phyloP scores from a whole-genome alignment of 2,329 filamentous ascomycete species.

The Huntiella moniliformis region DNA sequence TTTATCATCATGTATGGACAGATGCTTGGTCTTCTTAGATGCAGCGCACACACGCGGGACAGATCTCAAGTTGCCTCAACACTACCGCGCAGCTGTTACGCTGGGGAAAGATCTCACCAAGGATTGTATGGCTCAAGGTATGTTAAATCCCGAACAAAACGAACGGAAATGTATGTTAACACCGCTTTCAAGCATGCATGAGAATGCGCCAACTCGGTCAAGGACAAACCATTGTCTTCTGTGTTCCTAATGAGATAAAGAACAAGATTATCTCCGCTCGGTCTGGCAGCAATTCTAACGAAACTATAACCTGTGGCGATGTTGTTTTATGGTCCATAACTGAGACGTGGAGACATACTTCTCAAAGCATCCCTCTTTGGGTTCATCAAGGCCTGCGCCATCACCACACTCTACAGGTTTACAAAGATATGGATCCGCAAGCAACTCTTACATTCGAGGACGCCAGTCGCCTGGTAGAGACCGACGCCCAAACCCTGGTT shows the following conservation, averaged over 20 bases:
- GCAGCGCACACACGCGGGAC: slow-evolving; percentile 53
- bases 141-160: background rate
- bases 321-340: slow-evolving; percentile 40
- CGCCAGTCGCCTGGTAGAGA: slow-evolving; percentile 31
- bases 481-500: slow-evolving; percentile 33
- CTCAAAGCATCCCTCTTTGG: slow-evolving; percentile 38
- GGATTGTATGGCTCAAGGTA: slow-evolving; percentile 50
- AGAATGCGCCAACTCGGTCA: slow-evolving; percentile 49
- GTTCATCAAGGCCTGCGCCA: slow-evolving; percentile 37
- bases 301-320: slow-evolving; percentile 24
- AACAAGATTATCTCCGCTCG: slow-evolving; percentile 25
- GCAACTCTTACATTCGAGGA: slow-evolving; percentile 14
- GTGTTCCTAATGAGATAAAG: slow-evolving; percentile 38
- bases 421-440: slow-evolving; percentile 12
- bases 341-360: slow-evolving; percentile 33
- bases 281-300: slow-evolving; percentile 1
- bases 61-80: slow-evolving; percentile 40
- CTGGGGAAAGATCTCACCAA: slow-evolving; percentile 47
- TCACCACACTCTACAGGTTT: slow-evolving; percentile 22
- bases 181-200: slow-evolving; percentile 37
- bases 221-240: slow-evolving; percentile 47
- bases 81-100: slow-evolving; percentile 47
- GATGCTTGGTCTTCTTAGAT: slow-evolving; percentile 49
- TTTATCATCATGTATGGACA: slow-evolving; percentile 34
- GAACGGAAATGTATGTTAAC: too few relatives aligned